These are phyloP conservation scores for Handroanthus guayacan DNA, from an alignment of 257 asterid species.

Conservation along the genomic window DNA sequence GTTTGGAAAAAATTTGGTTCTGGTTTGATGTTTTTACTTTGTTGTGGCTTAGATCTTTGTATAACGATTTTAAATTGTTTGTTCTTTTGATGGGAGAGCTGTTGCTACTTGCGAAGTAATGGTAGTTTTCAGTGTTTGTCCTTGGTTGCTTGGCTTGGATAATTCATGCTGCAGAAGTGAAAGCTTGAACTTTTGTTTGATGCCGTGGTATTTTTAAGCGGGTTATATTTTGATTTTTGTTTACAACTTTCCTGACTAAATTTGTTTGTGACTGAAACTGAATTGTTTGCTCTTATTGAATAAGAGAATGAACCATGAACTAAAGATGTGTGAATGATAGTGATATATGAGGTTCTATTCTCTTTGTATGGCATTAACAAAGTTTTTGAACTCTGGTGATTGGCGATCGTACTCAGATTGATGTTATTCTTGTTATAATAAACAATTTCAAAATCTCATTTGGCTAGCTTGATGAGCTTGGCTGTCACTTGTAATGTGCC, in stretches of 20 bases:
- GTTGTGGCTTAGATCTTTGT: not conserved
- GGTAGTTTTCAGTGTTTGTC: not conserved
- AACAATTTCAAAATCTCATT: not conserved
- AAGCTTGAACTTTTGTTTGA: constrained; percentile 12
- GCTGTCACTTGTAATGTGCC: not conserved
- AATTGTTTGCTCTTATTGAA: not conserved
- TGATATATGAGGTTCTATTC: not conserved
- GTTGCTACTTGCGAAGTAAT: not conserved
- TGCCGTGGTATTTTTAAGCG: not conserved
- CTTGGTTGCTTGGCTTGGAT: constrained; percentile 23
- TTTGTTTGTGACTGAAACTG: constrained; percentile 5
- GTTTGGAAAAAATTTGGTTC: not conserved
- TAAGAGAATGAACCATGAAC: not conserved
- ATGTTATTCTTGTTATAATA: not conserved
- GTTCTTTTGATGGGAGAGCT: not conserved
- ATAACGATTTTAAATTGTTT: not conserved
- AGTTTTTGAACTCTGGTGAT: not conserved
- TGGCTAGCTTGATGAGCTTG: not conserved
- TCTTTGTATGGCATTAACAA: not conserved
- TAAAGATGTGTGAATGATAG: not conserved
- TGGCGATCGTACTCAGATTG: not conserved
- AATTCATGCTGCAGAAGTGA: not conserved
- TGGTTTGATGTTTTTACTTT: constrained; percentile 4
- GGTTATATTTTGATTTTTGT: no score
- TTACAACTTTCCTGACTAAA: not conserved